Evolutionary conservation across 2,329 filamentous ascomycete species (phyloP).

Genomic region (Ceratocystis ficicola): DNA sequence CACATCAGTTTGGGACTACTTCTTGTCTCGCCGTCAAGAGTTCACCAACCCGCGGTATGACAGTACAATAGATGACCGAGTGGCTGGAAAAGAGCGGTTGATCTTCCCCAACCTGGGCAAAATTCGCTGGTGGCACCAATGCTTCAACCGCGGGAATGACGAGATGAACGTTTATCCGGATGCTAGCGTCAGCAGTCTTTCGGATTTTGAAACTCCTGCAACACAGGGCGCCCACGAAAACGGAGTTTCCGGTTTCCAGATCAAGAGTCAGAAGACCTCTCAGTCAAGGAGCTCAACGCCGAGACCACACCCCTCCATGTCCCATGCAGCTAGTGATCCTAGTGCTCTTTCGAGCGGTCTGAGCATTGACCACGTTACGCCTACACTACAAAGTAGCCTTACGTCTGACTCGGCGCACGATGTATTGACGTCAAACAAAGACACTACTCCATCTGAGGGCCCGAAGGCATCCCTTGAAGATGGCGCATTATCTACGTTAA

Average conservation of each 20-base stretch:
- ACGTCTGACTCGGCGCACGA: conserved; percentile 45
- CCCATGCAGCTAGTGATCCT: conserved; percentile 26
- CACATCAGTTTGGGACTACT: conserved; percentile 91
- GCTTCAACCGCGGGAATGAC: conserved; percentile 72
- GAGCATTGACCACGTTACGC: background rate
- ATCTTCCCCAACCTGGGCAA: conserved; percentile 67
- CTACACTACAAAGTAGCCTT: conserved; percentile 8
- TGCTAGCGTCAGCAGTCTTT: conserved; percentile 25
- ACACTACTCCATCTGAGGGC: conserved; percentile 24
- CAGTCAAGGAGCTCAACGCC: conserved; percentile 5
- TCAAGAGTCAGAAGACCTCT: background rate
- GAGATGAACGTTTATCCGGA: conserved; percentile 76
- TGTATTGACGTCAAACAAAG: conserved; percentile 34
- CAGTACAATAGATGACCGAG: conserved; percentile 59
- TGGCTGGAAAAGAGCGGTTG: conserved; percentile 67
- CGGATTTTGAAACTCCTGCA: background rate
- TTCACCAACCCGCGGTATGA: conserved; percentile 79
- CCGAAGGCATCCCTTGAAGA: background rate
- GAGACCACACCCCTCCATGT: conserved; percentile 26
- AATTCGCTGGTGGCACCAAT: conserved; percentile 86
- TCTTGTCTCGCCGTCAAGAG: conserved; percentile 64
- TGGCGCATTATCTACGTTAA: conserved; percentile 32
- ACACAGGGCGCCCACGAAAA: background rate
- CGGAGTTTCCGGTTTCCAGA: conserved; percentile 32
- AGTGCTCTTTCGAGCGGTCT: conserved; percentile 17